phyloP scores from a whole-genome alignment of 2,329 filamentous ascomycete genomes.

The Talaromyces albobiverticillius region DNA sequence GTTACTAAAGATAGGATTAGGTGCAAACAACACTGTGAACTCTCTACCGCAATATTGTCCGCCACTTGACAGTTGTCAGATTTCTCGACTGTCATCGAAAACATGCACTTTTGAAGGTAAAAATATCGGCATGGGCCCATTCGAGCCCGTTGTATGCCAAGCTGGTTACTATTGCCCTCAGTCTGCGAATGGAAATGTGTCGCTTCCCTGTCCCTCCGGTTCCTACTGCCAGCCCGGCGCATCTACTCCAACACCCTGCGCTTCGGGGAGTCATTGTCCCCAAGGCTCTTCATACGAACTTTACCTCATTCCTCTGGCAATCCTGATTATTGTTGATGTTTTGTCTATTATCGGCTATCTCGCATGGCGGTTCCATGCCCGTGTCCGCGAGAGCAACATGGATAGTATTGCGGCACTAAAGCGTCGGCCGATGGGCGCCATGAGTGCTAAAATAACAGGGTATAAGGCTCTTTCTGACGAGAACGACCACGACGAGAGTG shows the following conservation, averaged over 20 bases:
- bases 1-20: background rate
- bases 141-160: constrained; percentile 9
- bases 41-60: constrained; percentile 12
- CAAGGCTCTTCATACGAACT: constrained; percentile 3
- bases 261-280: constrained; percentile 4
- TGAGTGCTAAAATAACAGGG: constrained; percentile 5
- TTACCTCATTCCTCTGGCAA: constrained; percentile 4
- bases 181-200: background rate
- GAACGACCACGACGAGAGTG: background rate
- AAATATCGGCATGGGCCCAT: constrained; percentile 8
- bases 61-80: constrained; percentile 8
- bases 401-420: constrained; percentile 2
- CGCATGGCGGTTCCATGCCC: constrained; percentile 1
- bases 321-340: constrained; percentile 3
- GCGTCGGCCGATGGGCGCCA: background rate
- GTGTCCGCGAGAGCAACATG: constrained; percentile 4
- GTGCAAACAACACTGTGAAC: constrained; percentile 10
- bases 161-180: constrained; percentile 9
- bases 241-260: constrained; percentile 5
- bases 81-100: background rate
- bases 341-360: background rate
- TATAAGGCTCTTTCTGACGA: constrained; percentile 9
- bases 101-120: constrained; percentile 7
- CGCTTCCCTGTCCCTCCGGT: background rate
- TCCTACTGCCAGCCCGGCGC: constrained; percentile 10